Conservation (phyloP, 2,329 filamentous ascomycete species). For the Phaeosphaeriaceae sp. region DNA sequence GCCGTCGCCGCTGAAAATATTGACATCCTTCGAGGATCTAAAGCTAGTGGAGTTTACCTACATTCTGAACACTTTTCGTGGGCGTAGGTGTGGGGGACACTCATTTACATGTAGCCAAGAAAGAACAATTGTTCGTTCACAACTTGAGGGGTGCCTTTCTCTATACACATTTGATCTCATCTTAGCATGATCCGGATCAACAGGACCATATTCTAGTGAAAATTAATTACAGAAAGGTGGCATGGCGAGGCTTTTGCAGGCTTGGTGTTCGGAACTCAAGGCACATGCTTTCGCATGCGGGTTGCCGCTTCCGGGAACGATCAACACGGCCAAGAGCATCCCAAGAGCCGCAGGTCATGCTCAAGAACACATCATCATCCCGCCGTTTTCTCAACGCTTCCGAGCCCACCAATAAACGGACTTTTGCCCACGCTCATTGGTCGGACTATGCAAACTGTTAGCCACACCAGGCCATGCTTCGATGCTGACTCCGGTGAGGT, state of each 20-base stretch:
- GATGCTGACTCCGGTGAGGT: slow-evolving; percentile 8
- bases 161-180: neutral
- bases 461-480: slow-evolving; percentile 4
- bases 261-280: slow-evolving; percentile 5
- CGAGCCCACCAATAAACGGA: neutral
- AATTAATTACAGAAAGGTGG: neutral
- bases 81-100: slow-evolving; percentile 22
- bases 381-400: slow-evolving; percentile 4
- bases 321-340: slow-evolving; percentile 15
- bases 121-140: neutral
- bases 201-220: neutral
- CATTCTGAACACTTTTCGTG: slow-evolving; percentile 56
- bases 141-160: neutral
- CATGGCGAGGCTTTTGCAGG: neutral
- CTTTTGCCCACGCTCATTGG: slow-evolving; percentile 7
- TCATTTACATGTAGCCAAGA: neutral
- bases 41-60: slow-evolving; percentile 51
- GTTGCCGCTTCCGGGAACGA: slow-evolving; percentile 11
- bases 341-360: slow-evolving; percentile 18
- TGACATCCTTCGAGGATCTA: slow-evolving; percentile 40
- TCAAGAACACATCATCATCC: slow-evolving; percentile 6
- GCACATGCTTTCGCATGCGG: slow-evolving; percentile 8
- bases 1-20: slow-evolving; percentile 55
- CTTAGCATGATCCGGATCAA: neutral
- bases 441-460: neutral